Percentiles rank a stretch among this genome's conserved stretches.
Conservation (phyloP, 2,329 filamentous ascomycete genomes). For the Neospermospora avenae region DNA sequence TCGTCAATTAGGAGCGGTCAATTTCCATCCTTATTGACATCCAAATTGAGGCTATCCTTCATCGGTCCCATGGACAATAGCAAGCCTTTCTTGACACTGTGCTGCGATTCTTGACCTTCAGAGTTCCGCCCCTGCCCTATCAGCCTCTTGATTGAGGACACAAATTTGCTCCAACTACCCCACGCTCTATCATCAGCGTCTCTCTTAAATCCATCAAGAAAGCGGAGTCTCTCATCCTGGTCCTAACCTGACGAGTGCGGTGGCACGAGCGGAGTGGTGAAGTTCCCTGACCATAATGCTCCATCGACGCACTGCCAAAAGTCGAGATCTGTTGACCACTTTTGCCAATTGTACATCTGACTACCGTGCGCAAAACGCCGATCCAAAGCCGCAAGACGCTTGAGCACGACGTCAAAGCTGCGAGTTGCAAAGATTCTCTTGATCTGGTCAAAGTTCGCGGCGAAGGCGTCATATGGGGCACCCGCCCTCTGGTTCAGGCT, state of each 20-base stretch:
- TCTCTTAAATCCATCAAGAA: conserved; percentile 14
- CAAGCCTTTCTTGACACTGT: conserved; percentile 6
- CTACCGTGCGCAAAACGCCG: too few relatives aligned
- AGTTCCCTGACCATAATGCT: conserved; percentile 16
- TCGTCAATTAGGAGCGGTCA: background rate
- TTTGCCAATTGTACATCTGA: too few relatives aligned
- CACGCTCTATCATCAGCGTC: background rate
- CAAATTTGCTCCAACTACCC: conserved; percentile 11
- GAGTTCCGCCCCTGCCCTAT: background rate
- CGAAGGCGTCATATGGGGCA: too few relatives aligned
- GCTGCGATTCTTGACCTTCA: background rate
- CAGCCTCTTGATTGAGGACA: conserved; percentile 14
- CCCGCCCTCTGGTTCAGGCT: too few relatives aligned
- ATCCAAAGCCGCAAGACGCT: too few relatives aligned
- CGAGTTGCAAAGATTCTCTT: too few relatives aligned
- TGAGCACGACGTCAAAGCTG: too few relatives aligned
- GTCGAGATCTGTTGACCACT: conserved; percentile 18
- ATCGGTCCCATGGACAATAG: conserved; percentile 4
- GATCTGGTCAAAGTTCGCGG: too few relatives aligned
- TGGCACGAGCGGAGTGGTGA: conserved; percentile 5
- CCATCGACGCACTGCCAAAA: conserved; percentile 15
- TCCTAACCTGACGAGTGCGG: conserved; percentile 12
- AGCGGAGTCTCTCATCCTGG: conserved; percentile 14
- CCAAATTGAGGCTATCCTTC: conserved; percentile 3
- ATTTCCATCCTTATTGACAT: conserved; percentile 5